phyloP scores from a whole-genome alignment of 495 filamentous ascomycete species.

The Hypoxylon trugodes region DNA sequence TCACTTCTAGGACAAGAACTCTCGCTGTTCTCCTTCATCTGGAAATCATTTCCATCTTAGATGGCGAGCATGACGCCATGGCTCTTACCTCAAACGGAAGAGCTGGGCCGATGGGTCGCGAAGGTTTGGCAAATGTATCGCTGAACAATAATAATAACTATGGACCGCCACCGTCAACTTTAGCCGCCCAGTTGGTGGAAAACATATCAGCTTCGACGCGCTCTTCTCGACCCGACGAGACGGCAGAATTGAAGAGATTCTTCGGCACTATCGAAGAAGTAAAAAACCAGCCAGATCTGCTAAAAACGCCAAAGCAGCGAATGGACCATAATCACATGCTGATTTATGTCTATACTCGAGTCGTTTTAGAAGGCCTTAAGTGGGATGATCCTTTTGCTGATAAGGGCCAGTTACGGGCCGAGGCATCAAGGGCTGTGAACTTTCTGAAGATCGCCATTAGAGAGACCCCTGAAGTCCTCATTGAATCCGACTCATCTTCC shows the following conservation, averaged over 20 bases:
- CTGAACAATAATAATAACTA: constrained; percentile 32
- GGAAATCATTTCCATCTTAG: neutral
- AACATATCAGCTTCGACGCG: constrained; percentile 56
- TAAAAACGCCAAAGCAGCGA: constrained; percentile 66
- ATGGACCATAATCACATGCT: constrained; percentile 81
- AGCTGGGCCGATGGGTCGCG: constrained; percentile 29
- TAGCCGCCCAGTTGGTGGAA: constrained; percentile 72
- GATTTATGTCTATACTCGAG: constrained; percentile 82
- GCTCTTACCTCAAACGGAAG: constrained; percentile 47
- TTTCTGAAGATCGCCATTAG: constrained; percentile 73
- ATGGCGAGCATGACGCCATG: constrained; percentile 43
- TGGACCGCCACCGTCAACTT: constrained; percentile 68
- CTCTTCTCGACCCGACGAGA: constrained; percentile 53
- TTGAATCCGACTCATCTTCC: constrained; percentile 50
- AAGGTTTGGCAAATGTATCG: constrained; percentile 27
- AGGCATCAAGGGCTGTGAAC: constrained; percentile 73
- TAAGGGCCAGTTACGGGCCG: constrained; percentile 58
- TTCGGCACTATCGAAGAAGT: constrained; percentile 51
- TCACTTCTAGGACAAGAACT: constrained; percentile 3
- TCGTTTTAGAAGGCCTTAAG: constrained; percentile 72
- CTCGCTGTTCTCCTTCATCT: constrained; percentile 1
- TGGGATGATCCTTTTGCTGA: constrained; percentile 69
- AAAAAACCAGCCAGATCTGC: constrained; percentile 50
- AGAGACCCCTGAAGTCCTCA: constrained; percentile 77
- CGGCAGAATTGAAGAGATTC: constrained; percentile 52